Base-by-base conservation (phyloP, 495 filamentous ascomycete species). In the Bathelium albidoporum region DNA sequence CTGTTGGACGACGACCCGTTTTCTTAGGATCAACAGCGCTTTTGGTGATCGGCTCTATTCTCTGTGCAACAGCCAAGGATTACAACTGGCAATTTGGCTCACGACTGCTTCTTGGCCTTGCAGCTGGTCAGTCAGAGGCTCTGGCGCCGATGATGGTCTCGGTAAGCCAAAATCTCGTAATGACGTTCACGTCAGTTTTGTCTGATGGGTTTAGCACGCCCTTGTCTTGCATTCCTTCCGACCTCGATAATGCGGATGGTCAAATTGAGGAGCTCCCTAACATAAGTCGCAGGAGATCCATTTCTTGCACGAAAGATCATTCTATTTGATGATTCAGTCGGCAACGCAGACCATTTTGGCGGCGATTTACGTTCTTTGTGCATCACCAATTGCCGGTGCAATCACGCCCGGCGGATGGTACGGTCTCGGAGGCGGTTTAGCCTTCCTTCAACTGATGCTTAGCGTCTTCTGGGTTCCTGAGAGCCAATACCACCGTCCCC, bases 61-160 rank as follows among this genome's bases (percentile, higher is more conserved):
- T 64, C 10, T 58, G 55, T 12, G 65, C 65, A 12, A 58, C 53
- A 34, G 24, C 62, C 9, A 52, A 64, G 32, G 39, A 31, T 18
- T 67, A 64, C 43, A 41, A 61, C 1, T 61, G 53, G 53, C 65
- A 67, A 32, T 66, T 75, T n/a, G 68, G 58, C 12, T 61, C 69
- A 1, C 66, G 74, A 32, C 73, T 75, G 70, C 43, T 74, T 0
- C 58, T 74, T 28, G 73, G 73, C 16, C 52, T 75, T 2, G 68
- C 73, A 29, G 74, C 73, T 9, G 73, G 72, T 31, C 70, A 76
- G 59, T 72, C 68, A 34, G 72, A 75, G 58, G 70, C 73, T 7
- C 58, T 76, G 2, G 71, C 74, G 22, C 74, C 73, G 7, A 75
- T 77, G 74, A 75, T 77, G n/a, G 73, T 73, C 29, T 73, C 76